Conservation (phyloP, 805 yeast species). For the Wickerhamomyces rabaulensis region DNA sequence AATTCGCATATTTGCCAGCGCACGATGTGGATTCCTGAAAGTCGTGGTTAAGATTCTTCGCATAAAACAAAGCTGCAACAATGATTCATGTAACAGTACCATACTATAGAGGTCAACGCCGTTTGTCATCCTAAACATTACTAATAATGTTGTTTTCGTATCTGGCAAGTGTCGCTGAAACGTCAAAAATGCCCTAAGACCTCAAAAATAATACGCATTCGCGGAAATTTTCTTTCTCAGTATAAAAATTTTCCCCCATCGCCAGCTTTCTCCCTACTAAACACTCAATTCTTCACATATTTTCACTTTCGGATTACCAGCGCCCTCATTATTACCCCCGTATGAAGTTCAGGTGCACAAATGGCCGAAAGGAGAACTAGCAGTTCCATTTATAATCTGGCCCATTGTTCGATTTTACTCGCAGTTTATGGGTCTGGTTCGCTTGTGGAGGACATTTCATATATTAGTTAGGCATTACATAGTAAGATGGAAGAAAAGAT, state of each 20-base stretch:
- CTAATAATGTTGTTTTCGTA: too few species aligned
- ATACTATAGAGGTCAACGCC: too few species aligned
- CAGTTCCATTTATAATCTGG: conserved; percentile 23
- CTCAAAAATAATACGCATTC: not conserved
- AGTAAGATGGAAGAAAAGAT: not conserved
- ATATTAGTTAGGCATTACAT: not conserved
- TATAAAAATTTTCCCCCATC: not conserved
- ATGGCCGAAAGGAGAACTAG: conserved; percentile 26
- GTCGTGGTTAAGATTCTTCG: too few species aligned
- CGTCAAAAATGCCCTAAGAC: too few species aligned
- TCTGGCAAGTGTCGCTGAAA: too few species aligned
- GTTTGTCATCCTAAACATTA: too few species aligned
- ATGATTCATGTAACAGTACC: too few species aligned
- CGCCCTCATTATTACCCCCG: conserved; percentile 19
- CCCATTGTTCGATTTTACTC: conserved; percentile 9
- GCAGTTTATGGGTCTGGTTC: conserved; percentile 18
- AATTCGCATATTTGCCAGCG: too few species aligned
- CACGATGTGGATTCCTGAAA: too few species aligned
- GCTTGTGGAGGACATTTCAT: conserved; percentile 24
- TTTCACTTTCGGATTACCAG: conserved; percentile 28
- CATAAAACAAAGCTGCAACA: too few species aligned
- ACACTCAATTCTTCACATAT: conserved; percentile 17
- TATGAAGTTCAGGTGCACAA: conserved; percentile 21
- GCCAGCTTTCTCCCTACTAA: not conserved
- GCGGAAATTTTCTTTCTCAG: not conserved